Evolutionary conservation across 1,284 basidiomycete species (phyloP).

Genomic region (Leccinum pachyderme): DNA sequence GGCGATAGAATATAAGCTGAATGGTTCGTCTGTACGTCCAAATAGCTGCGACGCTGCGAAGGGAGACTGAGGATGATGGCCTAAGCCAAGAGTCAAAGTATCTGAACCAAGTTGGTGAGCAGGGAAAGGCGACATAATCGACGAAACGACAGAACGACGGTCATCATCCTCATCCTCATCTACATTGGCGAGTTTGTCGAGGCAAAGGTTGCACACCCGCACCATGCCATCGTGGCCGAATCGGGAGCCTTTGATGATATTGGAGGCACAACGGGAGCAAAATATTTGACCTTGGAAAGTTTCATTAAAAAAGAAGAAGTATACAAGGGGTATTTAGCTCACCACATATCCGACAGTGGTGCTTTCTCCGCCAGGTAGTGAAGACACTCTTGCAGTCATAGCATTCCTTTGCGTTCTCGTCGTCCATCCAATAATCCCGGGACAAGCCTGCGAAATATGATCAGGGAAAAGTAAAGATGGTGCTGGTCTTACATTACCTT

Average conservation of each 20-base stretch:
- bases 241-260: slow-evolving; percentile 92
- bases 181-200: slow-evolving; percentile 85
- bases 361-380: slow-evolving; percentile 89
- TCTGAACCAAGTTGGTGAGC: slow-evolving; percentile 48
- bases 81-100: slow-evolving; percentile 42
- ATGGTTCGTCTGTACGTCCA: slow-evolving; percentile 70
- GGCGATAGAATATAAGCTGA: slow-evolving; percentile 76
- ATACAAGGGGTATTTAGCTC: slow-evolving; percentile 22
- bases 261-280: slow-evolving; percentile 94
- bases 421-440: slow-evolving; percentile 96
- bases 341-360: slow-evolving; percentile 94
- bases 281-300: slow-evolving; percentile 78
- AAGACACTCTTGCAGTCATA: slow-evolving; percentile 92
- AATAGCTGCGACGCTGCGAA: slow-evolving; percentile 88
- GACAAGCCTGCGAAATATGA: slow-evolving; percentile 57
- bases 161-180: slow-evolving; percentile 81
- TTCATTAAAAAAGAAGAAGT: background rate
- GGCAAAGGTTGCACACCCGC: slow-evolving; percentile 91
- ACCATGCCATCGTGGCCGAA: slow-evolving; percentile 93
- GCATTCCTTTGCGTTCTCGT: slow-evolving; percentile 93
- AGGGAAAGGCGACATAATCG: slow-evolving; percentile 49
- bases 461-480: slow-evolving; percentile 9
- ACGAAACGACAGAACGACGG: slow-evolving; percentile 71
- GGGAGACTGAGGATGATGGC: slow-evolving; percentile 73
- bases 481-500: slow-evolving; percentile 49